phyloP scores from a whole-genome alignment of 805 yeast genomes.

The Pichia manshurica region DNA sequence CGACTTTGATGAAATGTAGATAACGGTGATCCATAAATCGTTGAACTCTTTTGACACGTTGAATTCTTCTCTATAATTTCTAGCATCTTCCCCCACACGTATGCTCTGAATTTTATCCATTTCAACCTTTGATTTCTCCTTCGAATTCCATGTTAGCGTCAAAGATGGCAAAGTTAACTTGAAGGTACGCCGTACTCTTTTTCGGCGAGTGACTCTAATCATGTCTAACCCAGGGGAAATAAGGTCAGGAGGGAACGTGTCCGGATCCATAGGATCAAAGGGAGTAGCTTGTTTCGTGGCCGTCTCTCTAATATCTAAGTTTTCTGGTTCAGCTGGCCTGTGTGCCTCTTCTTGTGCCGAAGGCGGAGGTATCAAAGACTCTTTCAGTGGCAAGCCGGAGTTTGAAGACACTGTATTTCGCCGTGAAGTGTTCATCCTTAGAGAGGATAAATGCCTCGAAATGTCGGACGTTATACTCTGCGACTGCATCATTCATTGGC shows the following conservation, averaged over 20 bases:
- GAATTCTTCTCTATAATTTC: constrained; percentile 80
- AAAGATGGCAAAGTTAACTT: constrained; percentile 52
- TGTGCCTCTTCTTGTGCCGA: not conserved
- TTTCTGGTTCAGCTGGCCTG: no score
- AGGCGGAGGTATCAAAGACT: not conserved
- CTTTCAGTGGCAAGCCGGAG: no score
- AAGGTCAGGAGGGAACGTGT: not conserved
- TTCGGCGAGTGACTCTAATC: constrained; percentile 64
- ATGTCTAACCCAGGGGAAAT: constrained; percentile 47
- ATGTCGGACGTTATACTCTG: constrained; percentile 5
- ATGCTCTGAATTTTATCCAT: constrained; percentile 63
- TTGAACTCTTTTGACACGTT: constrained; percentile 62
- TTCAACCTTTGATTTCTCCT: constrained; percentile 38
- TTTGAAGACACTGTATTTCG: not conserved
- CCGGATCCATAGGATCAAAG: constrained; percentile 9
- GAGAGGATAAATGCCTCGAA: constrained; percentile 5
- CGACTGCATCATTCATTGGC: constrained; percentile 3
- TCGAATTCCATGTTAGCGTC: constrained; percentile 51
- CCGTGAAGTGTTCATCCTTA: constrained; percentile 5
- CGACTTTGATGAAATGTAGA: constrained; percentile 52
- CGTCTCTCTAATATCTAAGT: no score
- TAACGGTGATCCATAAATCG: constrained; percentile 72
- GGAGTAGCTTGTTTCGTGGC: no score
- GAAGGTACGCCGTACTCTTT: constrained; percentile 54
- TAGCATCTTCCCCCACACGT: constrained; percentile 61